These are phyloP conservation scores for Ceratobasidium sp. DNA, from an alignment of 1,284 basidiomycete genomes.

Conservation along the genomic window DNA sequence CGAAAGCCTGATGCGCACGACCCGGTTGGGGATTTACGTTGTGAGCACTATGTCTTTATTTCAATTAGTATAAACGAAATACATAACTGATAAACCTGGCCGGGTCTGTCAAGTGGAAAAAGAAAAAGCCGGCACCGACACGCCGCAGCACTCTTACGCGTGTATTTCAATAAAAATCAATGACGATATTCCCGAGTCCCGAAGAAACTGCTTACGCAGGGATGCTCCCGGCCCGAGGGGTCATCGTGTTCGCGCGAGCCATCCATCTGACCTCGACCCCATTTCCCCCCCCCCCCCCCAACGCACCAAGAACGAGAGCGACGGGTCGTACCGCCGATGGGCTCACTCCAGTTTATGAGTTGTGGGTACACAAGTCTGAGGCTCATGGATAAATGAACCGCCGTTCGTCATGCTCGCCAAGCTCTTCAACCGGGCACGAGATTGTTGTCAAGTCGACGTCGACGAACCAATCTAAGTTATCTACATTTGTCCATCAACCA, in stretches of 20 bases:
- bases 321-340: neutral
- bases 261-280: neutral
- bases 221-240: neutral
- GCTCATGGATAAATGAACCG: neutral
- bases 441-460: too few relatives aligned
- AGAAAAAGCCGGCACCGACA: too few relatives aligned
- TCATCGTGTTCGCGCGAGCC: neutral
- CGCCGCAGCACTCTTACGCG: too few relatives aligned
- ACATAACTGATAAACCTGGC: neutral
- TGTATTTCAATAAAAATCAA: neutral
- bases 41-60: neutral
- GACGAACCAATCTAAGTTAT: constrained; percentile 8
- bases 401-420: constrained; percentile 19
- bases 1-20: constrained; percentile 2
- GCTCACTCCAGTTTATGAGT: neutral
- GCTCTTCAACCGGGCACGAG: too few relatives aligned
- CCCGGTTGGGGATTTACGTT: neutral
- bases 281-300: neutral
- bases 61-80: neutral
- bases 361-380: neutral
- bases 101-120: too few relatives aligned
- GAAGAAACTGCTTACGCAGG: neutral
- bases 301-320: neutral
- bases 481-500: neutral
- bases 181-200: neutral